These are phyloP conservation scores for Marchantia paleacea DNA, from an alignment of 225 moss, liverwort and hornwort genomes.

Conservation along the genomic window DNA sequence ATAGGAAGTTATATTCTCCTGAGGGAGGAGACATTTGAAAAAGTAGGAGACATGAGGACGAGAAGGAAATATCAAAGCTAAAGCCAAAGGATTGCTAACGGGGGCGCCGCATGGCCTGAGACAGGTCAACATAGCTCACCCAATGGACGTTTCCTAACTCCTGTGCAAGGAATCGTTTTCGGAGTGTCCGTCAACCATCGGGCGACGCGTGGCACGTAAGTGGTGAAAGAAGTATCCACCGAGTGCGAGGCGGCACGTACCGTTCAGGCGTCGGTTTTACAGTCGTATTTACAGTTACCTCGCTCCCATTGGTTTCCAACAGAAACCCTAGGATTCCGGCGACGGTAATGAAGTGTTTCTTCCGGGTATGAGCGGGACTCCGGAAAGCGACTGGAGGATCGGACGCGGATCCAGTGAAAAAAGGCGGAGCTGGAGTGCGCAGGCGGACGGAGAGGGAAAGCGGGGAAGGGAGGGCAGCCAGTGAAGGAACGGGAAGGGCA, in stretches of 20 bases:
- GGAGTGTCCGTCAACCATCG: background rate
- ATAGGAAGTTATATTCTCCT: background rate
- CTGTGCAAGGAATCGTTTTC: background rate
- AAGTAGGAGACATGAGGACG: background rate
- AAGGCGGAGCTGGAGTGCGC: background rate
- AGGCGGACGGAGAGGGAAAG: conserved; percentile 1
- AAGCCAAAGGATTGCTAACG: background rate
- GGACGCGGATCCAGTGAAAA: background rate
- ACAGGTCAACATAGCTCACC: background rate
- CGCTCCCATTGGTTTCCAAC: background rate
- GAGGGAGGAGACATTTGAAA: background rate
- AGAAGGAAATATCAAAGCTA: conserved; percentile 3
- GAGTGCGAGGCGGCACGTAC: conserved; percentile 17
- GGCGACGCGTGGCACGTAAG: background rate
- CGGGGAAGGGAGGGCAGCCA: no score
- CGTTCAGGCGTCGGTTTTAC: conserved; percentile 21
- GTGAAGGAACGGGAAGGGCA: no score
- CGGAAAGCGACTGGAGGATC: background rate
- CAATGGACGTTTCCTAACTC: background rate
- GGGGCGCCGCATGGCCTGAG: background rate
- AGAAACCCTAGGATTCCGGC: conserved; percentile 21
- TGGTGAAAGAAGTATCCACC: conserved; percentile 8
- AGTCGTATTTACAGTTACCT: conserved; percentile 8
- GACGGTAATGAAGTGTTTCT: background rate
- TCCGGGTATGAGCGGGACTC: background rate